These are phyloP conservation scores for Acephala macrosclerotiorum DNA, from an alignment of 2,329 filamentous ascomycete genomes.

Conservation along the genomic window DNA sequence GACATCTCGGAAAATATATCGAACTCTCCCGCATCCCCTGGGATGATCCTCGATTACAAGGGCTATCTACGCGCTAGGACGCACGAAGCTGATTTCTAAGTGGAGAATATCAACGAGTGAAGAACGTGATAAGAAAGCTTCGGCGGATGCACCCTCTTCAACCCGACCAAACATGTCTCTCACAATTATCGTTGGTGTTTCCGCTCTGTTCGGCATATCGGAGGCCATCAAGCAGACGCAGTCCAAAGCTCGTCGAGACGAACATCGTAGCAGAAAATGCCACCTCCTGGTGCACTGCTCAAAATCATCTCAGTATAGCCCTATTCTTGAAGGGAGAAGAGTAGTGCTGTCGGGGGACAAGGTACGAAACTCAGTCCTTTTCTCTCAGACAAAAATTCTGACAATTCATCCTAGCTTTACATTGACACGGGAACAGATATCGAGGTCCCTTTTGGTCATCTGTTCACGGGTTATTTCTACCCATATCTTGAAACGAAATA, in stretches of 20 bases:
- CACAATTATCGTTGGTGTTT: background rate
- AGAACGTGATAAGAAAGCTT: background rate
- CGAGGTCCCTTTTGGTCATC: constrained; percentile 48
- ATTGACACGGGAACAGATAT: constrained; percentile 2
- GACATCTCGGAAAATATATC: background rate
- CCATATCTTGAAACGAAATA: constrained; percentile 55
- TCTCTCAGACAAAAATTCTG: background rate
- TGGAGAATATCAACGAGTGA: background rate
- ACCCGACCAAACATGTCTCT: constrained; percentile 1
- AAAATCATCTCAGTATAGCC: constrained; percentile 8
- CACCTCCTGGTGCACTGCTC: constrained; percentile 1
- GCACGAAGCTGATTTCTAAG: background rate
- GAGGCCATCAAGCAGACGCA: constrained; percentile 2
- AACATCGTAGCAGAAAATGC: constrained; percentile 6
- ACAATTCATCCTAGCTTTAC: background rate
- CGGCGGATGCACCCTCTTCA: background rate
- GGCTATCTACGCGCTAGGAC: background rate
- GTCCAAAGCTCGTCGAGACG: background rate
- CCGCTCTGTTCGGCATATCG: background rate
- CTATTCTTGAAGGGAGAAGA: background rate
- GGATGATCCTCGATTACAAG: background rate
- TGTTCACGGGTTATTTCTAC: constrained; percentile 61
- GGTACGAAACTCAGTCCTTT: background rate
- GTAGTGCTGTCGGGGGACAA: background rate
- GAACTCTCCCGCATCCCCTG: background rate